A percentile compares a stretch with the other conserved stretches of the same genome.
Evolutionary conservation across 2,329 filamentous ascomycete genomes (phyloP).

Genomic region (Emergomyces pasteurianus): DNA sequence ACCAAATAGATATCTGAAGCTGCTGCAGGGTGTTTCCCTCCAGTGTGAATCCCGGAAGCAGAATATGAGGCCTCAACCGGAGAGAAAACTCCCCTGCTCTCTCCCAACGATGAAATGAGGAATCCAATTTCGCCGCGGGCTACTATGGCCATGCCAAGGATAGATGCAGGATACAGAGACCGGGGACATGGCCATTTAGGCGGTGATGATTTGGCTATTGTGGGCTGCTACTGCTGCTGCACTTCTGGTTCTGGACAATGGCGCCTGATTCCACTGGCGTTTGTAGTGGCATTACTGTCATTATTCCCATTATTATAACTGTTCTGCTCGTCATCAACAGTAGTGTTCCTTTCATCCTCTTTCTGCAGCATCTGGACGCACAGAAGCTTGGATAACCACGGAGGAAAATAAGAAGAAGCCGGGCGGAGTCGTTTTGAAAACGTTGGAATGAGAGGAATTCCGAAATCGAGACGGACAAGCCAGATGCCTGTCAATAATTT

Average conservation of each 20-base stretch:
- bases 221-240: not conserved
- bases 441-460: not conserved
- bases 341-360: not conserved
- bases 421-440: not conserved
- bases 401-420: not conserved
- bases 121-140: constrained; percentile 72
- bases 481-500: constrained; percentile 52
- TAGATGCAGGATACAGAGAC: constrained; percentile 55
- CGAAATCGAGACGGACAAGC: constrained; percentile 23
- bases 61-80: too few relatives aligned
- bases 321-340: not conserved
- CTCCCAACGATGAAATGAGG: constrained; percentile 57
- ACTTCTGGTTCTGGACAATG: not conserved
- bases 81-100: constrained; percentile 40
- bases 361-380: not conserved
- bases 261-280: not conserved
- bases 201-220: not conserved
- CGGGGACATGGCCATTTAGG: constrained; percentile 34
- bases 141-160: constrained; percentile 60
- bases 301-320: not conserved
- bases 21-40: not conserved
- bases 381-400: not conserved
- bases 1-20: constrained; percentile 39
- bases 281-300: not conserved
- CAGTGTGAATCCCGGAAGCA: not conserved